Evolutionary conservation across 2,329 filamentous ascomycete genomes (phyloP).

Genomic region (Sclerotinia subarctica): DNA sequence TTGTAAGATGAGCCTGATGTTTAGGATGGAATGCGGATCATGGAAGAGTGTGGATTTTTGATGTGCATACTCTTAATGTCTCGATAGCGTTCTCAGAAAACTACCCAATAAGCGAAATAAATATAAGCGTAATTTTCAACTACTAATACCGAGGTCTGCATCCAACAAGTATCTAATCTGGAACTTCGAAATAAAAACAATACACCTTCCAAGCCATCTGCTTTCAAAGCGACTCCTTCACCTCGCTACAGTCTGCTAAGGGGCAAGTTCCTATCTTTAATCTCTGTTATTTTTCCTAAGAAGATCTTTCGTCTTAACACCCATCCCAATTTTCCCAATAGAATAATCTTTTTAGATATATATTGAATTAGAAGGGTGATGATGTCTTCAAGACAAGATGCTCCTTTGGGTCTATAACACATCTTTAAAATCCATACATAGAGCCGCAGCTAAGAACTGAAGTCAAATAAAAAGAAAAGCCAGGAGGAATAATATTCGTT

Average conservation of each 20-base stretch:
- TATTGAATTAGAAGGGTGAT: neutral
- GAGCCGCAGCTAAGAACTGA: too few species aligned
- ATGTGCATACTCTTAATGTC: neutral
- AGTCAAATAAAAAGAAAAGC: too few species aligned
- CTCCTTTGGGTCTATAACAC: too few species aligned
- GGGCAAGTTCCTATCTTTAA: conserved; percentile 17
- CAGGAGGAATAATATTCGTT: too few species aligned
- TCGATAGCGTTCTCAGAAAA: neutral
- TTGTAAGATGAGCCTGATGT: too few species aligned
- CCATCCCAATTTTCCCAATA: neutral
- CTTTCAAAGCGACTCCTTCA: too few species aligned
- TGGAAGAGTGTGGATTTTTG: neutral
- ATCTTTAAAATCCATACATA: too few species aligned
- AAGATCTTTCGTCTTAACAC: conserved; percentile 24
- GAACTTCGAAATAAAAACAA: too few species aligned
- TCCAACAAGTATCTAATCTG: too few species aligned
- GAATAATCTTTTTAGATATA: neutral
- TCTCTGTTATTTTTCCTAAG: conserved; percentile 4
- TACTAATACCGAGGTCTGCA: too few species aligned
- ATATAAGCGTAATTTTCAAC: neutral
- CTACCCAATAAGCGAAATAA: neutral
- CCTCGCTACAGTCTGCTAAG: neutral
- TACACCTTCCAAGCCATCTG: too few species aligned
- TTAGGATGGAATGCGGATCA: too few species aligned
- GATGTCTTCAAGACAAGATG: conserved; percentile 23